Percentiles rank a stretch among this genome's conserved stretches.
These are phyloP conservation scores for Peniophora sp. DNA, from an alignment of 1,284 basidiomycete genomes.

Conservation along the genomic window DNA sequence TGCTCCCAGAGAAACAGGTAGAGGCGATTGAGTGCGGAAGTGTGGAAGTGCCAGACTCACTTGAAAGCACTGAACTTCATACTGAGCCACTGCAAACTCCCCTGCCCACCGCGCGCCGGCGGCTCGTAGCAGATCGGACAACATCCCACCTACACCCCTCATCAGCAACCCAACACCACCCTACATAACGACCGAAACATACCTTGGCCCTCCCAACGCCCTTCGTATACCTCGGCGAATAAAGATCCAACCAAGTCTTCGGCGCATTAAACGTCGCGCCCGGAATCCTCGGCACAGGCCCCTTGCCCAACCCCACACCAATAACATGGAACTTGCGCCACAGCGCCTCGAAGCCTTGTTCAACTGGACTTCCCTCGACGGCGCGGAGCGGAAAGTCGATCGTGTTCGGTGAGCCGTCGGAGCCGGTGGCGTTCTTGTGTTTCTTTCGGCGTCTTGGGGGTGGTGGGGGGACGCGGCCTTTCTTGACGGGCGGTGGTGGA, in stretches of 20 bases:
- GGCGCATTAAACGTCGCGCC: slow-evolving; percentile 54
- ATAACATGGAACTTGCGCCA: too few species aligned
- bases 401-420: too few species aligned
- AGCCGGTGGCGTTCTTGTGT: too few species aligned
- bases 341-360: too few species aligned
- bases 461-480: too few species aligned
- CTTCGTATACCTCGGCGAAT: slow-evolving; percentile 71
- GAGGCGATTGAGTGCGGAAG: neutral
- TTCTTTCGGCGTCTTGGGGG: too few species aligned
- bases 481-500: too few species aligned
- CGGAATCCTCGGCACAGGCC: slow-evolving; percentile 27
- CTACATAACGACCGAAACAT: too few species aligned
- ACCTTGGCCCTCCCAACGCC: slow-evolving; percentile 63
- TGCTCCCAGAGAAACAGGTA: neutral
- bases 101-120: slow-evolving; percentile 52
- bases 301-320: slow-evolving; percentile 22
- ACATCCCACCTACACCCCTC: slow-evolving; percentile 31
- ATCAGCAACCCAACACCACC: too few species aligned
- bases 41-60: slow-evolving; percentile 35
- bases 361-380: too few species aligned
- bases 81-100: slow-evolving; percentile 57
- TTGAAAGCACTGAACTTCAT: slow-evolving; percentile 80
- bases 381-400: too few species aligned
- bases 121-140: slow-evolving; percentile 72
- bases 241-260: slow-evolving; percentile 52